Base-by-base conservation (phyloP, 2,329 filamentous ascomycete genomes). In the Dryadomyces quercus-mongolicae region DNA sequence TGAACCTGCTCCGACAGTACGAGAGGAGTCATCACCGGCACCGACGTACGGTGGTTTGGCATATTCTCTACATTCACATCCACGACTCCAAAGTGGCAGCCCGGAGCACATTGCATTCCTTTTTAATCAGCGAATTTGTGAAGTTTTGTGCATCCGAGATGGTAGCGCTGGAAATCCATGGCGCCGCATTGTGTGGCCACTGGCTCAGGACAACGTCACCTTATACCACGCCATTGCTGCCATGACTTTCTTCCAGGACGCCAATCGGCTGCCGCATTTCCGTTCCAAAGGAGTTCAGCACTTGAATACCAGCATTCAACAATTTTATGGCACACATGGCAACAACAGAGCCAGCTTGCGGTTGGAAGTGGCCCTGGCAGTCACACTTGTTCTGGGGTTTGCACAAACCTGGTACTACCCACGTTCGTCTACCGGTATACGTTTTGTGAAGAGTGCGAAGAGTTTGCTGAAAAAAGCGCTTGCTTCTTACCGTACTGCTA, bases 171-270 rank as follows among this genome's bases (percentile, higher is more conserved):
- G 54, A 10, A 55, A 55, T 38, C 54, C 54, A 7, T 55, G 54
- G 54, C 44, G 54, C 16, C 49, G 22, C 16, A 52, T 55, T 7
- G 44, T 55, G 10, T 55, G 54, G 54, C 49, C 54, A 5, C 21
- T 55, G 38, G 54, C 54, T 21, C 49, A 55, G 22, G 45, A 55
- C 21, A 18, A 55, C 45, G 18, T 21, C 10, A 49, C 49, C 1
- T 44, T 55, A 6, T 55, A 52, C 49, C 43, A 55, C 16, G 49
- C 54, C 9, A 48, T 55, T 8, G 54, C 54, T 2, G 54, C 54
- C 49, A 55, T 55, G 54, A 55, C 54, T 8, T 55, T 44, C 21
- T 55, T 55, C 38, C 54, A 55, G 18, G 25, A 31, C n/a, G 54
- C 44, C 49, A 52, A 45, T 38, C 4, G 34, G 49, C n/a, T 49